Percentiles rank a stretch among this genome's conserved stretches.
Conservation (phyloP, 805 yeast genomes). For the Kockiozyma suomiensis region DNA sequence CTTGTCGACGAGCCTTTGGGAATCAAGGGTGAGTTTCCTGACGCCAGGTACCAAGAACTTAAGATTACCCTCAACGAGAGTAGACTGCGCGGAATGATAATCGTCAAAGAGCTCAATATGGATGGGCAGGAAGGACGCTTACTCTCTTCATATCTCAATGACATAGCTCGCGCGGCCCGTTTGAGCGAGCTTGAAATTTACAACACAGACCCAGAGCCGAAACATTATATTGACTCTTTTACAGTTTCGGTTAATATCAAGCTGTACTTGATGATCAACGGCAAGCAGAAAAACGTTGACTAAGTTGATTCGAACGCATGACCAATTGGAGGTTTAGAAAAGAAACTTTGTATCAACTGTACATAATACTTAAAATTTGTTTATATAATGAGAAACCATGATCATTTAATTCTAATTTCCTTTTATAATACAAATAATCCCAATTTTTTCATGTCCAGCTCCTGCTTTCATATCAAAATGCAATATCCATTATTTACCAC, state of each 20-base stretch:
- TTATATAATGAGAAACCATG: no score
- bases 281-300: no score
- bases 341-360: no score
- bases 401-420: not conserved
- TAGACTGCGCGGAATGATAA: not conserved
- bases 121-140: not conserved
- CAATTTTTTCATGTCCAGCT: not conserved
- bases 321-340: no score
- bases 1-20: no score
- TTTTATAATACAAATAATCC: not conserved
- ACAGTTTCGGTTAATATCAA: not conserved
- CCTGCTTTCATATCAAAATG: no score
- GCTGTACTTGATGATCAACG: not conserved
- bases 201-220: not conserved
- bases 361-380: no score
- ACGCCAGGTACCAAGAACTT: not conserved
- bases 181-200: conserved; percentile 1
- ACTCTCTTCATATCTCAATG: not conserved
- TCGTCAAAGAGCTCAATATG: not conserved
- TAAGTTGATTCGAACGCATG: no score
- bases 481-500: conserved; percentile 20
- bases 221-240: not conserved
- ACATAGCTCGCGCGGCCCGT: conserved; percentile 4
- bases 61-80: not conserved
- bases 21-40: not conserved